These are phyloP conservation scores for Voacanga thouarsii DNA, from an alignment of 257 asterid species.

Conservation along the genomic window DNA sequence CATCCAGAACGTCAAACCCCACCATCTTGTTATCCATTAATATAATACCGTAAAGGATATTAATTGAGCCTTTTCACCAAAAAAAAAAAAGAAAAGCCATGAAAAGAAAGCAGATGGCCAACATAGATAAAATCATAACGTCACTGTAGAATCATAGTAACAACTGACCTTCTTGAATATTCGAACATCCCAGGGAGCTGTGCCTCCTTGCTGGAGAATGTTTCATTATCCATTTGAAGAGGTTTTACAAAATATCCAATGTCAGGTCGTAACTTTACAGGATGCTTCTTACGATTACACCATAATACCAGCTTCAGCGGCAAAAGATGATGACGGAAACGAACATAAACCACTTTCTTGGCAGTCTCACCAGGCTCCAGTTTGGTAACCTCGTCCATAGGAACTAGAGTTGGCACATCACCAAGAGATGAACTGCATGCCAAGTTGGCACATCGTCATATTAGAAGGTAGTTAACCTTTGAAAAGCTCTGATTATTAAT, in stretches of 20 bases:
- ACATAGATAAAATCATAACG: neutral
- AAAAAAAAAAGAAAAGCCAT: neutral
- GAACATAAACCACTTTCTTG: constrained; percentile 63
- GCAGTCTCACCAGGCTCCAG: constrained; percentile 66
- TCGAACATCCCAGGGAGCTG: constrained; percentile 95
- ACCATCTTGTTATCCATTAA: neutral
- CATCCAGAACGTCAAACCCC: neutral
- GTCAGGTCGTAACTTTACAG: constrained; percentile 82
- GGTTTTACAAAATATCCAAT: constrained; percentile 94
- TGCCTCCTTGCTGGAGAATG: constrained; percentile 66
- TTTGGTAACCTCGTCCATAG: constrained; percentile 64
- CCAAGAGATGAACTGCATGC: constrained; percentile 45
- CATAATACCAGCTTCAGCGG: constrained; percentile 78
- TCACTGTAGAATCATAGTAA: neutral
- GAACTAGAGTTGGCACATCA: constrained; percentile 51
- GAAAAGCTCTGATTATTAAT: constrained; percentile 4
- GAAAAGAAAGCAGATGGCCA: neutral
- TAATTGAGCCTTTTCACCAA: neutral
- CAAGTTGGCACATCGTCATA: constrained; percentile 18
- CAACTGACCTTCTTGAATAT: constrained; percentile 70
- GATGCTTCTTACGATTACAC: constrained; percentile 58
- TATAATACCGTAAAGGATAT: neutral
- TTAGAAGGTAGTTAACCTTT: neutral
- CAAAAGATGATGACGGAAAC: constrained; percentile 84
- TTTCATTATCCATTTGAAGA: constrained; percentile 64